phyloP scores from a whole-genome alignment of 805 yeast species.

The Starmerella kuoi region DNA sequence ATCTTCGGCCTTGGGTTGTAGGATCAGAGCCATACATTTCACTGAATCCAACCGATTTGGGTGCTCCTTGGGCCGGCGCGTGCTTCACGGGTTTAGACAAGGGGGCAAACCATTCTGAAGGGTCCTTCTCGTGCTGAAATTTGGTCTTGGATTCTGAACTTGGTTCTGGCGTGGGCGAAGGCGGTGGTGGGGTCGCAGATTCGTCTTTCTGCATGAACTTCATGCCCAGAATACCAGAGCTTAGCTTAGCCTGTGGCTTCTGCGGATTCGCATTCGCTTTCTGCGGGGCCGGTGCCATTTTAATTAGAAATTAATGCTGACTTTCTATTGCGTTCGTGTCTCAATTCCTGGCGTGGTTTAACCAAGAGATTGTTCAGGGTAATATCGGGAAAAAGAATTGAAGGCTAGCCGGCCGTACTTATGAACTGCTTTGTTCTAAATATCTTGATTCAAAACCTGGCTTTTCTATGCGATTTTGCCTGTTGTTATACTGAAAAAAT shows the following conservation, averaged over 20 bases:
- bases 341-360: too few relatives aligned
- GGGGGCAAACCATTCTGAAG: conserved; percentile 13
- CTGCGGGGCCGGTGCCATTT: background rate
- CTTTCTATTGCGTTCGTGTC: too few relatives aligned
- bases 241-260: conserved; percentile 13
- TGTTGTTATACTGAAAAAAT: too few relatives aligned
- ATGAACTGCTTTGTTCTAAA: too few relatives aligned
- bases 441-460: too few relatives aligned
- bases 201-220: conserved; percentile 22
- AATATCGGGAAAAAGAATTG: too few relatives aligned
- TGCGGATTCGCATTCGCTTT: background rate
- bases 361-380: too few relatives aligned
- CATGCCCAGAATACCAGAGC: conserved; percentile 23
- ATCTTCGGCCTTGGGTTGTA: conserved; percentile 4
- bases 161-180: background rate
- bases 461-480: too few relatives aligned
- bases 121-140: conserved; percentile 11
- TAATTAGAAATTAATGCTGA: too few relatives aligned
- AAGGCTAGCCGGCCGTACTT: too few relatives aligned
- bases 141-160: background rate
- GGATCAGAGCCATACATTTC: conserved; percentile 9
- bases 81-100: background rate
- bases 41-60: conserved; percentile 1
- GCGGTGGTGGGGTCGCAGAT: background rate
- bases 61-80: background rate